Evolutionary conservation across 2,329 filamentous ascomycete genomes (phyloP), one percentile per base, ranked within the genome.

Genomic region (Colletotrichum graminicola): DNA sequence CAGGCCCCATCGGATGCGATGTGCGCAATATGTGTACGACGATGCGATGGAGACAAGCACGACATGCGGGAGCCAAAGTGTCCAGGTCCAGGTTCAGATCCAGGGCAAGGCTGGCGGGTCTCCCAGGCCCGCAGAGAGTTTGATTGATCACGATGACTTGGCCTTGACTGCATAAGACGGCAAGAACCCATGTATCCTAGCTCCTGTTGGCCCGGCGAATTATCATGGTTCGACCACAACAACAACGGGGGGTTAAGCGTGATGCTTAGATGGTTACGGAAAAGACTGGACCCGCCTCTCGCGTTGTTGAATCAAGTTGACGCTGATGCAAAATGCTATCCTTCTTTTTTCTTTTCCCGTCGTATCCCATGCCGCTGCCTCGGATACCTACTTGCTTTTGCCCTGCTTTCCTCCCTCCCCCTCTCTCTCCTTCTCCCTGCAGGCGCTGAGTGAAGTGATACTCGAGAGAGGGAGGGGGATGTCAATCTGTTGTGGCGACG

Each of bases 141-240:
- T 29, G 12, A 63, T 59, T 55, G 5, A 64, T 59, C 51, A 68
- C 21, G 52, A 68, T 63, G 65, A 68, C 52, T 57, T 63, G 52
- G 47, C 34, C 45, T 36, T 49, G 34, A 62, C 45, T 51, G 32
- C 32, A 41, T 41, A 16, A 14, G 64, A 45, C 29, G 60, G 59
- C 52, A 49, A 51, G 16, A 32, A 69, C 66, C 69, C 69, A 64
- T 72, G 69, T 16, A n/a, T 63, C 59, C 59, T 60, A 64, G 69
- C 66, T 60, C 47, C 45, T 68, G 69, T 72, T 72, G 69, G 69
- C 69, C 69, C 52, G 69, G 65, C 66, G 66, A 72, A 64, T 49
- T n/a, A 41, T 26, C 36, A 41, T 54, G 49, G 18, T 57, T 54
- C 56, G 45, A 67, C 56, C 67, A 72, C 65, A 68, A 71, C 59